Percentiles rank a stretch among this genome's conserved stretches.
Evolutionary conservation across 495 filamentous ascomycete species (phyloP).

Genomic region (Pseudoneurospora amorphoporcata): DNA sequence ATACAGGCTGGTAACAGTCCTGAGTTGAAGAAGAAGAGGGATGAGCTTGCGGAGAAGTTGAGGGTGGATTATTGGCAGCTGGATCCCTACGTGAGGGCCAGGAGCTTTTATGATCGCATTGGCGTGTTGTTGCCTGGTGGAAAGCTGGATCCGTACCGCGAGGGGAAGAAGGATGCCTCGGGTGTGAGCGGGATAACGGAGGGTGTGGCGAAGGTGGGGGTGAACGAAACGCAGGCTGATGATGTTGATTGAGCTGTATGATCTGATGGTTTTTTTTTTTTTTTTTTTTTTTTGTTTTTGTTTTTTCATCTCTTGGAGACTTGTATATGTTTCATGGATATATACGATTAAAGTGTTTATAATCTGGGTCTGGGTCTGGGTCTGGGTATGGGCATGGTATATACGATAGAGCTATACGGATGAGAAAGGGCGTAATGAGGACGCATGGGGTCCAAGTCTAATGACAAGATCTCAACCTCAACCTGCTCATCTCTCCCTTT

Average conservation of each 20-base stretch:
- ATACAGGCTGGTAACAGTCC: slow-evolving; percentile 33
- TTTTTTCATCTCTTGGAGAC: background rate
- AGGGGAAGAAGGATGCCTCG: slow-evolving; percentile 14
- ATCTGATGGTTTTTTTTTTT: background rate
- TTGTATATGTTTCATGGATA: background rate
- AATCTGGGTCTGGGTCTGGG: background rate
- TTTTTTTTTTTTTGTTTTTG: background rate
- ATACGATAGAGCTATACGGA: background rate
- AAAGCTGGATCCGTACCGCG: slow-evolving; percentile 57
- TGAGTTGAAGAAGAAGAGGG: slow-evolving; percentile 35
- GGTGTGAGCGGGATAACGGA: slow-evolving; percentile 19
- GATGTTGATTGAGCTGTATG: slow-evolving; percentile 41
- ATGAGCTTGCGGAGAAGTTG: slow-evolving; percentile 47
- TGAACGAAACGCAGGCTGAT: slow-evolving; percentile 34
- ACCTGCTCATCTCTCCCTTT: too few species aligned
- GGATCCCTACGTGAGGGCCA: slow-evolving; percentile 65
- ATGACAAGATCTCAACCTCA: background rate
- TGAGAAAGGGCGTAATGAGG: background rate
- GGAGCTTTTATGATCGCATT: slow-evolving; percentile 63
- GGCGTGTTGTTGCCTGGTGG: slow-evolving; percentile 59
- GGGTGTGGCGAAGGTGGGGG: slow-evolving; percentile 12
- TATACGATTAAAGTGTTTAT: background rate
- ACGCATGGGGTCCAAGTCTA: background rate
- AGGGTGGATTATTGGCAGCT: slow-evolving; percentile 74
- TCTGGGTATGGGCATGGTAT: background rate